These are phyloP conservation scores for Aspergillus saccharolyticus DNA, from an alignment of 495 filamentous ascomycete genomes.

Conservation along the genomic window DNA sequence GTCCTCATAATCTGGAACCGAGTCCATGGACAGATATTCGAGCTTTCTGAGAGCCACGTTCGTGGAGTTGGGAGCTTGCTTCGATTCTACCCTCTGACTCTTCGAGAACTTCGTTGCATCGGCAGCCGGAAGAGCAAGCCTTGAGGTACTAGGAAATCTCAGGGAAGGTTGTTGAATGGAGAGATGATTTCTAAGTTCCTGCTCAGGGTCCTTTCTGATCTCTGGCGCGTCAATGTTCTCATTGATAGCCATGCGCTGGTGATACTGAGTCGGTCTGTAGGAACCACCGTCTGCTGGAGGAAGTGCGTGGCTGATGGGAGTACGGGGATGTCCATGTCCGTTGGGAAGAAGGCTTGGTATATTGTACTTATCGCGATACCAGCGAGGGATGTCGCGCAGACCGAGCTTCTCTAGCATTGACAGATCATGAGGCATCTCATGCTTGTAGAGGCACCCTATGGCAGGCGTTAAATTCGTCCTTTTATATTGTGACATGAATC, in stretches of 20 bases:
- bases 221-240: constrained; percentile 10
- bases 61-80: constrained; percentile 6
- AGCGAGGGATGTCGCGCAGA: constrained; percentile 49
- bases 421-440: constrained; percentile 71
- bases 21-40: constrained; percentile 21
- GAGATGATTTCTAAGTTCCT: constrained; percentile 9
- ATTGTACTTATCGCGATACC: constrained; percentile 48
- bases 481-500: neutral
- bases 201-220: constrained; percentile 12
- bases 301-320: constrained; percentile 8
- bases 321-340: constrained; percentile 15
- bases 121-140: constrained; percentile 2
- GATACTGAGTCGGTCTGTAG: constrained; percentile 21
- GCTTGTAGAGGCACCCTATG: constrained; percentile 71
- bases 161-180: constrained; percentile 11
- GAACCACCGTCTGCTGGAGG: constrained; percentile 17
- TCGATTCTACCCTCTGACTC: constrained; percentile 12
- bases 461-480: neutral
- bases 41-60: constrained; percentile 13
- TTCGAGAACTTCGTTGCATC: constrained; percentile 5
- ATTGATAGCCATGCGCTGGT: constrained; percentile 13
- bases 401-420: constrained; percentile 60
- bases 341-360: constrained; percentile 27
- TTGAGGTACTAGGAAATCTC: constrained; percentile 6
- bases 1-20: constrained; percentile 13